phyloP scores from a whole-genome alignment of 192 early-diverging fungal species.

The Dissophora globulifera region DNA sequence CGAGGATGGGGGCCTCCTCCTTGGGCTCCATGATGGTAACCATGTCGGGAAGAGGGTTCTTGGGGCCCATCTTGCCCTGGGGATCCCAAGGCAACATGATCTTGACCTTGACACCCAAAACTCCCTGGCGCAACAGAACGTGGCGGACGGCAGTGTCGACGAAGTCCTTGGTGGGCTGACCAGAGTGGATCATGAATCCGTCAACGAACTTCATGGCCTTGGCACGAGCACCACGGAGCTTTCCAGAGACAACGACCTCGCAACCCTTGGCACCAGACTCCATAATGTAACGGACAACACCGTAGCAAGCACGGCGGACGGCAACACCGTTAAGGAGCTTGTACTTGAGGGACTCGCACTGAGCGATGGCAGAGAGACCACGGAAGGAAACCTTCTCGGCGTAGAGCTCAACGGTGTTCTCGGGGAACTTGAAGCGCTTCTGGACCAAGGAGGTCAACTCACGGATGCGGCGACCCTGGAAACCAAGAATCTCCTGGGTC shows the following conservation, averaged over 20 bases:
- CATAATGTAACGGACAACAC: slow-evolving; percentile 99
- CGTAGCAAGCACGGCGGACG: slow-evolving; percentile 97
- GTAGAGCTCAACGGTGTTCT: slow-evolving; percentile 98
- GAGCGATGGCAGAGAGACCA: slow-evolving; percentile 97
- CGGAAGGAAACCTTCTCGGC: slow-evolving; percentile 97
- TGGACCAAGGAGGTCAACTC: slow-evolving; percentile 98
- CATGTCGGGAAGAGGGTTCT: slow-evolving; percentile 94
- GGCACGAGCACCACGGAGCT: slow-evolving; percentile 99
- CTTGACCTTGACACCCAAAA: slow-evolving; percentile 99
- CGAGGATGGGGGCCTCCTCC: slow-evolving; percentile 79
- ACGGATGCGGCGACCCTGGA: slow-evolving; percentile 98
- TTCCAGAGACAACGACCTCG: slow-evolving; percentile 99
- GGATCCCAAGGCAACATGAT: slow-evolving; percentile 96
- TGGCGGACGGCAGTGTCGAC: slow-evolving; percentile 97
- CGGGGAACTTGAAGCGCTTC: slow-evolving; percentile 99
- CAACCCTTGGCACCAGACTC: slow-evolving; percentile 99
- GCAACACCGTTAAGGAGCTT: slow-evolving; percentile 97
- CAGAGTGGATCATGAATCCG: slow-evolving; percentile 99
- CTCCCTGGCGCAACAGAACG: slow-evolving; percentile 98
- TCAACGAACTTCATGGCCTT: slow-evolving; percentile 99
- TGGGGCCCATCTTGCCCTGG: slow-evolving; percentile 92
- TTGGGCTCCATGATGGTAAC: slow-evolving; percentile 96
- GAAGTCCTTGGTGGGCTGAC: slow-evolving; percentile 95
- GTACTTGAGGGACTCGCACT: slow-evolving; percentile 98
- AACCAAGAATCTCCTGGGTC: slow-evolving; percentile 97